Evolutionary conservation across 2,329 filamentous ascomycete genomes (phyloP).

Genomic region (Akanthomyces muscarius): DNA sequence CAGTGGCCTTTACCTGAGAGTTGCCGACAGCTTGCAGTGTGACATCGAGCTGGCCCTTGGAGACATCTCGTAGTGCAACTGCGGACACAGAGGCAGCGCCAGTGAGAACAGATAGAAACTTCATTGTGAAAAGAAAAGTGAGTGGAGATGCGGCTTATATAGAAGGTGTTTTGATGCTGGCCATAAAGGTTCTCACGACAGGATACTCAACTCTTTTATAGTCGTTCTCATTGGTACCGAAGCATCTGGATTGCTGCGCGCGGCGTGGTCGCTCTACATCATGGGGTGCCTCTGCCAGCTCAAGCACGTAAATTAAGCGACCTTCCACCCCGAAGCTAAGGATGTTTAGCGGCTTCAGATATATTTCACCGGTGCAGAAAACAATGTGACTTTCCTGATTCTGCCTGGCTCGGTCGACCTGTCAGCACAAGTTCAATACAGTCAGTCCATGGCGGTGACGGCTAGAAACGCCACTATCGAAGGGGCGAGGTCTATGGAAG

Average conservation of each 20-base stretch:
- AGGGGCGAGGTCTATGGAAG: too few relatives aligned
- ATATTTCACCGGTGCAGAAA: background rate
- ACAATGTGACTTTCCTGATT: constrained; percentile 5
- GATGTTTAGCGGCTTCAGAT: background rate
- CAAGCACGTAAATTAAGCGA: background rate
- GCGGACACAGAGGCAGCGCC: constrained; percentile 30
- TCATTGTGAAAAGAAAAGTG: background rate
- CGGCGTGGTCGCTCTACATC: background rate
- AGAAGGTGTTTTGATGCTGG: background rate
- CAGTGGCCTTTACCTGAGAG: constrained; percentile 42
- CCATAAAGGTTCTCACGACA: constrained; percentile 8
- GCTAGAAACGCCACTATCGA: background rate
- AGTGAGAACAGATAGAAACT: constrained; percentile 11
- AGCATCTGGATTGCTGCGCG: background rate
- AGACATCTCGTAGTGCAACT: constrained; percentile 27
- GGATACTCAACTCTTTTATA: background rate
- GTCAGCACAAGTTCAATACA: background rate
- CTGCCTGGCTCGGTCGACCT: background rate
- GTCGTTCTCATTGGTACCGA: background rate
- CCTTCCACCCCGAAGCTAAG: background rate
- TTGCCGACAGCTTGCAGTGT: constrained; percentile 42
- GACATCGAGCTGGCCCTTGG: constrained; percentile 31
- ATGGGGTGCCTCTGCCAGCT: background rate
- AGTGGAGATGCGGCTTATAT: background rate
- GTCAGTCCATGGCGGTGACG: background rate